phyloP scores from a whole-genome alignment of 1,284 basidiomycete species.

The Pholiota adiposa region DNA sequence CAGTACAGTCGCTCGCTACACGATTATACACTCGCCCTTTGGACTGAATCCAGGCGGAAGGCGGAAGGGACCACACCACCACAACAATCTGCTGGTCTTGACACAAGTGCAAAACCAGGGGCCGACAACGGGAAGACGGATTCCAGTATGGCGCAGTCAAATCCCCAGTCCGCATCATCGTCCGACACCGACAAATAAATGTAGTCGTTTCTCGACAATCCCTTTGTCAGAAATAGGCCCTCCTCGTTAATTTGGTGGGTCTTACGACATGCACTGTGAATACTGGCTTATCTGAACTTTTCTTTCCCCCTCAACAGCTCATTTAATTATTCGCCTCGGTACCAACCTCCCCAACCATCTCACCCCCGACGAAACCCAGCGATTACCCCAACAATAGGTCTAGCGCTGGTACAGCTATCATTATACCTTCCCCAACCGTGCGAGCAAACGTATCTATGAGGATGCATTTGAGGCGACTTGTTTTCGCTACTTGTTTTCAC shows the following conservation, averaged over 20 bases:
- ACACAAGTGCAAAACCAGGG: neutral
- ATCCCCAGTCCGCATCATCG: neutral
- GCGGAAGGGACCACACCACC: constrained; percentile 48
- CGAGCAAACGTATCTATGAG: neutral
- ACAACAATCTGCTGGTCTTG: neutral
- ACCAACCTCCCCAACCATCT: neutral
- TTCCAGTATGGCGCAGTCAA: neutral
- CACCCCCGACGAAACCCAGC: neutral
- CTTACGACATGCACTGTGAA: neutral
- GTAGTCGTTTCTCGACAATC: neutral
- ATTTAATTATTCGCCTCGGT: neutral
- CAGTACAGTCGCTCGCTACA: constrained; percentile 67
- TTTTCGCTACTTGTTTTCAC: neutral
- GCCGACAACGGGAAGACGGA: neutral
- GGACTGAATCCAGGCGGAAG: constrained; percentile 65
- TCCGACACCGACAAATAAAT: neutral
- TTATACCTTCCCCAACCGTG: neutral
- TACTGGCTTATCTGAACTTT: neutral
- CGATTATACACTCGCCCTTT: constrained; percentile 67
- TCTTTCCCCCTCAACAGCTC: neutral
- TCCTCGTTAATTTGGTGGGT: neutral
- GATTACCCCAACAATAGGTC: neutral
- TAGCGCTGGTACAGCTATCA: neutral
- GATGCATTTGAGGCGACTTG: neutral
- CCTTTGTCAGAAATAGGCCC: neutral